Evolutionary conservation across 2,329 filamentous ascomycete genomes (phyloP).

Genomic region (Venturia pyrina): DNA sequence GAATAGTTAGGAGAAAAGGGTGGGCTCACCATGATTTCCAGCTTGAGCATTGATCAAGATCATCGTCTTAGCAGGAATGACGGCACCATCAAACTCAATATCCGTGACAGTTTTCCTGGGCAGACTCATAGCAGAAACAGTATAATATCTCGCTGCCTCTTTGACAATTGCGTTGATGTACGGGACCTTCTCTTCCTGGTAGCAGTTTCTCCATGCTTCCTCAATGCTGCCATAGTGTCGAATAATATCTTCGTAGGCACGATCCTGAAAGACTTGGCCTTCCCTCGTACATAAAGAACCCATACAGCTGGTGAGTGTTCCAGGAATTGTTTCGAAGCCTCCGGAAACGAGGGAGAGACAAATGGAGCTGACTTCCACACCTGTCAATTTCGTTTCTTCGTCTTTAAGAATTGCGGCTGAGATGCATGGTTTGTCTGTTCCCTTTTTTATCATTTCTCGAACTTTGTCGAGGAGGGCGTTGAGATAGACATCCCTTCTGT

Average conservation of each 20-base stretch:
- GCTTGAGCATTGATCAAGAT: conserved; percentile 46
- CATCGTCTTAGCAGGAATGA: conserved; percentile 44
- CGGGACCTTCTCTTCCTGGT: conserved; percentile 38
- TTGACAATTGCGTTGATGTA: conserved; percentile 41
- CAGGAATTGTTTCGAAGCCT: conserved; percentile 46
- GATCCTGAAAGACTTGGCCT: conserved; percentile 42
- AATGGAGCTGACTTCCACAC: conserved; percentile 44
- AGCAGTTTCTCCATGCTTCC: conserved; percentile 37
- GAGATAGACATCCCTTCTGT: conserved; percentile 40
- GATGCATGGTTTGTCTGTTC: conserved; percentile 45
- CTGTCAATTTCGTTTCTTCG: conserved; percentile 41
- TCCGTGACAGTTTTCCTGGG: conserved; percentile 42
- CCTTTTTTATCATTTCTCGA: conserved; percentile 40
- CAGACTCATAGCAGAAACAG: conserved; percentile 43
- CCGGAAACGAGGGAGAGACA: conserved; percentile 44
- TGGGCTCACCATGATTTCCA: conserved; percentile 39
- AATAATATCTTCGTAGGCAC: conserved; percentile 43
- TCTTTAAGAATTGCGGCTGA: conserved; percentile 45
- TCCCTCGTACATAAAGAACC: conserved; percentile 39
- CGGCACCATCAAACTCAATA: conserved; percentile 41
- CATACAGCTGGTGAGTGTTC: conserved; percentile 42
- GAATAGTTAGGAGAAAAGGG: neutral
- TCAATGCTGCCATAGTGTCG: conserved; percentile 35
- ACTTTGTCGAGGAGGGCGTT: conserved; percentile 41
- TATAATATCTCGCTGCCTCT: conserved; percentile 44